Conservation (phyloP, 208 protist species). For the Plasmodiophora brassicae region DNA sequence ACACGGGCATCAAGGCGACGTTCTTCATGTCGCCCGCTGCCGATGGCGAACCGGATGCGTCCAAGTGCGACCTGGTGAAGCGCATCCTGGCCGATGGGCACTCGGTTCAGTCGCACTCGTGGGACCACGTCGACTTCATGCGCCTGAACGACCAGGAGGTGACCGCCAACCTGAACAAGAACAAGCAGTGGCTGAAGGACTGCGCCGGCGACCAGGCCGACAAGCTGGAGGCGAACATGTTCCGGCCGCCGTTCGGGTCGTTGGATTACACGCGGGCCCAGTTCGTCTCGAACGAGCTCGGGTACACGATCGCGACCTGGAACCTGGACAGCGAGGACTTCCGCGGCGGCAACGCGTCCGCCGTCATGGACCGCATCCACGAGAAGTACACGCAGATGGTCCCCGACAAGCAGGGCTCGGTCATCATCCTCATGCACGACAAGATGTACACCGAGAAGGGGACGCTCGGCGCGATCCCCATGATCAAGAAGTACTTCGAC, state of each 20-base stretch:
- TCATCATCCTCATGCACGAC: constrained; percentile 19
- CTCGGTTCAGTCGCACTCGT: background rate
- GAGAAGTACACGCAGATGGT: constrained; percentile 28
- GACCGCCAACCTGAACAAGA: constrained; percentile 8
- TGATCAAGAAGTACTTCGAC: constrained; percentile 25
- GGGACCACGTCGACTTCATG: constrained; percentile 4
- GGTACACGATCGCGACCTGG: constrained; percentile 28
- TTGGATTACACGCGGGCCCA: background rate
- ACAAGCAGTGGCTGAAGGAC: background rate
- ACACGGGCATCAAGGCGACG: background rate
- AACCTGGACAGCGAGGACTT: constrained; percentile 30
- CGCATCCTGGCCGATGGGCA: background rate
- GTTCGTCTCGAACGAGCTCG: constrained; percentile 28
- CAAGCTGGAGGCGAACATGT: constrained; percentile 10
- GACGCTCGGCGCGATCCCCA: background rate
- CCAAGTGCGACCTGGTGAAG: constrained; percentile 19
- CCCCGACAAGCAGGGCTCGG: background rate
- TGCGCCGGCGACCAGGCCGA: background rate
- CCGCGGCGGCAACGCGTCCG: background rate
- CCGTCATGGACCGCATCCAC: background rate
- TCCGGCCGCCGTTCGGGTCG: background rate
- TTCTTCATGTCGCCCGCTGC: constrained; percentile 7
- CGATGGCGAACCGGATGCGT: background rate
- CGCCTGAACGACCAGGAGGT: background rate
- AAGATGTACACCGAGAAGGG: background rate